Base-by-base conservation (phyloP, 164 flowering plant genomes). In the Stephania japonica region DNA sequence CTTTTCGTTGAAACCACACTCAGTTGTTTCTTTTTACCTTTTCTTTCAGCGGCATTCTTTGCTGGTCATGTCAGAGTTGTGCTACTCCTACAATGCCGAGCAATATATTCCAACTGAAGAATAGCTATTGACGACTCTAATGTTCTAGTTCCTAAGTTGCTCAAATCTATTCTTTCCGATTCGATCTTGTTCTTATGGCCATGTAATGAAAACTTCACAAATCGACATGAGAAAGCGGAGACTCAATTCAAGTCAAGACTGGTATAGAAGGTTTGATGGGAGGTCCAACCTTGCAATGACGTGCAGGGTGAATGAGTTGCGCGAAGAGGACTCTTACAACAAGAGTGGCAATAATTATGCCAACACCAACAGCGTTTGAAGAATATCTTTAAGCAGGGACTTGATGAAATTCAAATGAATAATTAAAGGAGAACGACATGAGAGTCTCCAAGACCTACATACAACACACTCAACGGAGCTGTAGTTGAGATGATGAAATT, bases 1-100 rank as follows among this genome's bases (percentile, higher is more conserved):
- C 50, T 44, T 44, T 44, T 13, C 10, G 7, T 8, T 44, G 14
- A 44, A 13, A 8, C 7, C 1, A 44, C 14, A 44, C 50, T 44
- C 14, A 8, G 14, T 44, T 8, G 14, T 8, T 8, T 8, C 14
- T 44, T 44, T 44, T 44, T 44, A 8, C 1, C 38, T 26, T 66
- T 84, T 75, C 27, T 82, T 86, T 78, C 84, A 87, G 92, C 25
- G 79, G 47, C 78, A 88, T 19, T 86, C 89, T 25, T 80, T 88
- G 83, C 73, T 87, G 79, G 71, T 88, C 73, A 71, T 88, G 61
- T 84, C 90, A 18, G 87, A 86, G 76, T 81, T 67, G 73, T 80
- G 23, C 23, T 61, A 77, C 18, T 81, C 82, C 19, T 70, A 25
- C 64, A 10, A 64, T 21, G 21, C 19, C 41, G 78, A 18, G 10